These are phyloP conservation scores for Wickerhamiella sergipiensis DNA, from an alignment of 805 yeast genomes.

Conservation along the genomic window DNA sequence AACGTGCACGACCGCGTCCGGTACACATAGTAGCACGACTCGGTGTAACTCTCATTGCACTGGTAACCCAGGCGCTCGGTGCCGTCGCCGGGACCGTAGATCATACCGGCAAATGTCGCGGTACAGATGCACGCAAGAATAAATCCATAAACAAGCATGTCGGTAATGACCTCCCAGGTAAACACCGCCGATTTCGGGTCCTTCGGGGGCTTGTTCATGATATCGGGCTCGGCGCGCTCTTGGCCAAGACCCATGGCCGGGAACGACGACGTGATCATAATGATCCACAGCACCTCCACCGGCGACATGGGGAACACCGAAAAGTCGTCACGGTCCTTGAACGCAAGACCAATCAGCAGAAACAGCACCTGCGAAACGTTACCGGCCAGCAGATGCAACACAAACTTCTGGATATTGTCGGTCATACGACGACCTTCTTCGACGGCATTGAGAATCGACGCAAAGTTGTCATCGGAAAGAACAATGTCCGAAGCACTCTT, in stretches of 20 bases:
- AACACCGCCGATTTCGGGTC: conserved; percentile 42
- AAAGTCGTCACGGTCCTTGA: conserved; percentile 43
- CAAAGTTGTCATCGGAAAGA: conserved; percentile 63
- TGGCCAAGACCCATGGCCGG: conserved; percentile 76
- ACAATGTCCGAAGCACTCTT: conserved; percentile 72
- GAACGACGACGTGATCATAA: conserved; percentile 66
- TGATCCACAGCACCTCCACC: conserved; percentile 67
- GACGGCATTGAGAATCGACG: conserved; percentile 62
- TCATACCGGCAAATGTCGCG: conserved; percentile 46
- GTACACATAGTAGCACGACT: conserved; percentile 48
- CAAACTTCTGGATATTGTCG: conserved; percentile 64
- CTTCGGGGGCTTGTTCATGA: conserved; percentile 53
- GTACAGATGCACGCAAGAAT: conserved; percentile 62
- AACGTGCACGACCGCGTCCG: conserved; percentile 66
- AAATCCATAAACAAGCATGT: conserved; percentile 60
- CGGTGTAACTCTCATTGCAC: conserved; percentile 42
- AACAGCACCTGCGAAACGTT: conserved; percentile 60
- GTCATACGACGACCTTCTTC: conserved; percentile 76
- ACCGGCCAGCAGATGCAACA: conserved; percentile 56
- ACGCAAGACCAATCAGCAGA: conserved; percentile 59
- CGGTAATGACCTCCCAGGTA: conserved; percentile 52
- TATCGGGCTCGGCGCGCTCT: conserved; percentile 49
- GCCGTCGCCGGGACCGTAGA: conserved; percentile 57
- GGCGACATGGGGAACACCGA: conserved; percentile 79
- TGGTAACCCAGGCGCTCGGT: conserved; percentile 36